Base-by-base conservation (phyloP, 169 alveolate genomes). In the Hepatocystis sp. region DNA sequence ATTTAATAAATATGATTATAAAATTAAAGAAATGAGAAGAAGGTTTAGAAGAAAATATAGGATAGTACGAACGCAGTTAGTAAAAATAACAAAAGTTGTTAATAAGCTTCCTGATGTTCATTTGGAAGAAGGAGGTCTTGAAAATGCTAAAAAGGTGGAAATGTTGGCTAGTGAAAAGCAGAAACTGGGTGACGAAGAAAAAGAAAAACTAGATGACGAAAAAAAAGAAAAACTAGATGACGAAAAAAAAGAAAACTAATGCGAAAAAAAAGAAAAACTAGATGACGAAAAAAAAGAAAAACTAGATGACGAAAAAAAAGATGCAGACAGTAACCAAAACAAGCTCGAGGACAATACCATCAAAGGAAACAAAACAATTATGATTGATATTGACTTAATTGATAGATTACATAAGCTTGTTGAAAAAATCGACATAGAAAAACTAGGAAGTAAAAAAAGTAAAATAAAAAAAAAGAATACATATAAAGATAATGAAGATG, bases 341-440 rank as follows among this genome's bases (percentile, higher is more conserved):
- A 23, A 64, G 10, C 7, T 0, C 40, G 56, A 25, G 42, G 28
- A 34, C 36, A 36, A n/a, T 0, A 28, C 32, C 2, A 56, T 36
- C 40, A 61, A 19, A 8, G 30, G 28, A 17, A 17, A 15, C 65
- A 17, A 66, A 47, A 52, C 7, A 10, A 2, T 58, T 0, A 56
- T 58, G 34, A 44, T 71, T 40, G 36, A 39, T 27, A 17, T 46
- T 30, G 86, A 71, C 34, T 27, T 71, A 34, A 47, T 71, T 34
- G 34, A 71, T 27, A 71, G 47, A 25, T 36, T 71, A 23, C 32
- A 71, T 15, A 71, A 58, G 27, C 40, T 71, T 30, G 58, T 60
- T 36, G 63, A 58, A 11, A 71, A 71, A 71, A 71, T 71, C 40
- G 76, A 71, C 58, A 36, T 71, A 58, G 86, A 71, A 42, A 10